Percentiles rank a stretch among this genome's conserved stretches.
These are phyloP conservation scores for Margaritispora aquatica DNA, from an alignment of 495 filamentous ascomycete genomes.

Conservation along the genomic window DNA sequence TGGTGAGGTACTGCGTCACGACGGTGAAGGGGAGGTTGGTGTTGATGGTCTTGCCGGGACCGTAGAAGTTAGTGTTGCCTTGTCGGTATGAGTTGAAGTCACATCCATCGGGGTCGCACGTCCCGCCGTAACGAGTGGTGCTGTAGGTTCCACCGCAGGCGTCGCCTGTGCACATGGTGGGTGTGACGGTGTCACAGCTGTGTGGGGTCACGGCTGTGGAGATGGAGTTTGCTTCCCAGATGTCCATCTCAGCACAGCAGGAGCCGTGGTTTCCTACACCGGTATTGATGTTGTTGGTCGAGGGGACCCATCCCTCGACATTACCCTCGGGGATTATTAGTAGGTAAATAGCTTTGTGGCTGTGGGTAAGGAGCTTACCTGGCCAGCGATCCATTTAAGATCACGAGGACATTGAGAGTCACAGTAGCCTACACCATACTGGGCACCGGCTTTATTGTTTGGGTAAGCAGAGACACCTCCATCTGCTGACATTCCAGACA, in stretches of 20 bases:
- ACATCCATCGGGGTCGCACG: conserved; percentile 69
- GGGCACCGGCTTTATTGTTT: conserved; percentile 59
- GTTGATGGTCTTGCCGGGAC: conserved; percentile 49
- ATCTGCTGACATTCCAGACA: conserved; percentile 56
- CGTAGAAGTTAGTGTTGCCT: conserved; percentile 55
- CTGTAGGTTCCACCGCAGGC: conserved; percentile 45
- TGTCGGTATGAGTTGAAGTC: conserved; percentile 65
- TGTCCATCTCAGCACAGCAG: conserved; percentile 67
- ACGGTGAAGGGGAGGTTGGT: conserved; percentile 56
- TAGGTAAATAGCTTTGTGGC: no score
- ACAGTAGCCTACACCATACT: conserved; percentile 67
- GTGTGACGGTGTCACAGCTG: conserved; percentile 24
- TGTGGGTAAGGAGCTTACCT: no score
- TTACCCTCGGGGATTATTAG: no score
- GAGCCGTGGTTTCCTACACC: conserved; percentile 53
- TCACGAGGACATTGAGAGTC: conserved; percentile 64
- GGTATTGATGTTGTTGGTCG: conserved; percentile 41
- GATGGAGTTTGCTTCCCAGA: conserved; percentile 62
- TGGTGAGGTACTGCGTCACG: conserved; percentile 55
- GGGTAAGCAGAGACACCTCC: conserved; percentile 48
- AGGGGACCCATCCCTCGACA: conserved; percentile 45
- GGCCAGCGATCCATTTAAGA: conserved; percentile 60
- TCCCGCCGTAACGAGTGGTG: conserved; percentile 38
- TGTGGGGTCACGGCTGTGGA: conserved; percentile 57
- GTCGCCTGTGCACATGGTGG: conserved; percentile 46